These are phyloP conservation scores for Tillandsia leiboldiana DNA, from an alignment of 176 grass and related monocot genomes.

Conservation along the genomic window DNA sequence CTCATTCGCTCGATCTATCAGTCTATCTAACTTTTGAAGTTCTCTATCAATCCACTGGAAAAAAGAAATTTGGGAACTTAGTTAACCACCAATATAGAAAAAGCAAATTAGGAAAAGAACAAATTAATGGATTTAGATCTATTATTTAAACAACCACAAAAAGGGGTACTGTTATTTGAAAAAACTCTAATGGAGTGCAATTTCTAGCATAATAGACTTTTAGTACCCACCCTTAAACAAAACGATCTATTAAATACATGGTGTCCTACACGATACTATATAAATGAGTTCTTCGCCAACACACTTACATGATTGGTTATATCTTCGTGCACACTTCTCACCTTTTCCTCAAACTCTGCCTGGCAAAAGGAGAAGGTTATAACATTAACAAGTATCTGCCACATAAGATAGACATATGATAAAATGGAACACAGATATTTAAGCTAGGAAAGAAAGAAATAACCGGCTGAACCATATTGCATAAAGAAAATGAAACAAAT, in stretches of 20 bases:
- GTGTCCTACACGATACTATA: too few species aligned
- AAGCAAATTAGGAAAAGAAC: not conserved
- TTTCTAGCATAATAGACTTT: too few species aligned
- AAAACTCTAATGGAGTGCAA: too few species aligned
- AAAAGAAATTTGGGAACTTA: slow-evolving; percentile 8
- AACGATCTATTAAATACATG: too few species aligned
- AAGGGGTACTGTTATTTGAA: too few species aligned
- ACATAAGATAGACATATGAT: not conserved
- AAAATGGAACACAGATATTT: too few species aligned
- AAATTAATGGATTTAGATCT: too few species aligned
- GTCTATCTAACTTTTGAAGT: slow-evolving; percentile 43
- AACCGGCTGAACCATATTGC: too few species aligned
- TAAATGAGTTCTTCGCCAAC: not conserved
- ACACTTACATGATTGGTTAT: slow-evolving; percentile 80
- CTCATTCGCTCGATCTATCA: slow-evolving; percentile 36
- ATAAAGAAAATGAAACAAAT: too few species aligned
- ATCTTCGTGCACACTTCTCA: slow-evolving; percentile 42
- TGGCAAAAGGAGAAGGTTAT: slow-evolving; percentile 31
- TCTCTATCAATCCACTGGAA: slow-evolving; percentile 77
- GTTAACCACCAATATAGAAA: slow-evolving; percentile 7
- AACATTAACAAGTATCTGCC: not conserved
- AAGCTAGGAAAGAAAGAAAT: too few species aligned
- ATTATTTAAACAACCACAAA: too few species aligned
- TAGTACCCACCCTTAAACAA: too few species aligned
- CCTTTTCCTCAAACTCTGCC: slow-evolving; percentile 65